A percentile compares a stretch with the other conserved stretches of the same genome.
Conservation (phyloP, 2,329 filamentous ascomycete species). For the Hymenoscyphus repandus region DNA sequence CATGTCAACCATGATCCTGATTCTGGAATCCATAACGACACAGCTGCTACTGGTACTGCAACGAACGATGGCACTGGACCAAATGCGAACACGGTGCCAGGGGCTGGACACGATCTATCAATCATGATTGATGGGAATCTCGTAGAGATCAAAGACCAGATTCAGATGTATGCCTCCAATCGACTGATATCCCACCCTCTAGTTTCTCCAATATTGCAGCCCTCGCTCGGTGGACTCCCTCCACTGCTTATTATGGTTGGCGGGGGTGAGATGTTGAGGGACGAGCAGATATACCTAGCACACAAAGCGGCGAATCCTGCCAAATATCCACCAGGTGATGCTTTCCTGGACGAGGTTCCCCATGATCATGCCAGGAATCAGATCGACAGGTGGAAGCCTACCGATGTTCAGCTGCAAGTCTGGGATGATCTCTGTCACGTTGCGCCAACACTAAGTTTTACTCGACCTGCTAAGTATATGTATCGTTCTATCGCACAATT, state of each 20-base stretch:
- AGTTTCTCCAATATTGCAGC: conserved; percentile 83
- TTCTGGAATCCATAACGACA: conserved; percentile 27
- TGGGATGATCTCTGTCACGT: conserved; percentile 97
- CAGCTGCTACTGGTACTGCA: conserved; percentile 30
- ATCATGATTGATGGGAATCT: conserved; percentile 66
- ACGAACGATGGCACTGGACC: conserved; percentile 21
- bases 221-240: conserved; percentile 82
- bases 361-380: conserved; percentile 45
- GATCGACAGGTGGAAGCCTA: conserved; percentile 68
- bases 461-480: conserved; percentile 93
- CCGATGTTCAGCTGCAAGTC: conserved; percentile 87
- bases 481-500: conserved; percentile 90
- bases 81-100: conserved; percentile 30
- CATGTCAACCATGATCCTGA: conserved; percentile 26
- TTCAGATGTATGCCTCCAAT: conserved; percentile 83
- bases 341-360: conserved; percentile 57
- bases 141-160: conserved; percentile 80
- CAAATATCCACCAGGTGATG: conserved; percentile 65
- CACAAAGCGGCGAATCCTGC: conserved; percentile 87
- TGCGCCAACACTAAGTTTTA: conserved; percentile 88
- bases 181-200: conserved; percentile 79
- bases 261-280: conserved; percentile 81
- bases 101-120: conserved; percentile 43
- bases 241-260: conserved; percentile 83
- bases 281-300: conserved; percentile 92